Evolutionary conservation across 2,329 filamentous ascomycete species (phyloP), one percentile per base, ranked within the genome.

Genomic region (Hymenoscyphus linearis): DNA sequence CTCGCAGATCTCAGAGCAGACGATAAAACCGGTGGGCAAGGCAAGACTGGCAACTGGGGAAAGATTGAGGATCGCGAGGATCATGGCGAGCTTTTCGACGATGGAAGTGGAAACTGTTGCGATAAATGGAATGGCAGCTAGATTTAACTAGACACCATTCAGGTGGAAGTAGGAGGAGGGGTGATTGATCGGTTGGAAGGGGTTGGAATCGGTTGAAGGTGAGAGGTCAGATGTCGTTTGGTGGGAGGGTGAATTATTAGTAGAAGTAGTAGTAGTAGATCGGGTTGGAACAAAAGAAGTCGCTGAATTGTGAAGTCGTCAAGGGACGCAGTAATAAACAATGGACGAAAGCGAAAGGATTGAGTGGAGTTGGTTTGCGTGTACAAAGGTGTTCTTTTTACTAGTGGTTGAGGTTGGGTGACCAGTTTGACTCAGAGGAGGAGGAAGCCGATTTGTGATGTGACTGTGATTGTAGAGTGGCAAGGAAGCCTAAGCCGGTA

Each of bases 21-120:
- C 74, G 78, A 83, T 79, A 73, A 78, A 75, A 82, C 82, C 81
- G 82, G 82, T 79, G 73, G 80, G 84, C 82, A 76, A 79, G 77
- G 79, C 81, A 76, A 78, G 81, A 82, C 82, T 77, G 81, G 80
- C 83, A 83, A 86, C 84, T 86, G 83, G 80, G 78, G 73, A 75
- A 73, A 73, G 68, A 70, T 70, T 70, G 70, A 73, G 74, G 75
- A 74, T 77, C 79, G 76, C 79, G 84, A 84, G 72, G 81, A 78
- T 79, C 84, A 87, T 87, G 71, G 77, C 84, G 71, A 70, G 66
- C 67, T 70, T 70, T 72, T 65, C 70, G 67, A 68, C 65, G 68
- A 60, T 66, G 66, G 64, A 71, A 68, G 66, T 69, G 70, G 67
- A 69, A 66, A 60, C 59, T 64, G 64, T 69, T 67, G 60, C 55